A percentile compares a stretch with the other conserved stretches of the same genome.
phyloP scores from a whole-genome alignment of 2,329 filamentous ascomycete genomes.

The Reticulascus tulasneorum region DNA sequence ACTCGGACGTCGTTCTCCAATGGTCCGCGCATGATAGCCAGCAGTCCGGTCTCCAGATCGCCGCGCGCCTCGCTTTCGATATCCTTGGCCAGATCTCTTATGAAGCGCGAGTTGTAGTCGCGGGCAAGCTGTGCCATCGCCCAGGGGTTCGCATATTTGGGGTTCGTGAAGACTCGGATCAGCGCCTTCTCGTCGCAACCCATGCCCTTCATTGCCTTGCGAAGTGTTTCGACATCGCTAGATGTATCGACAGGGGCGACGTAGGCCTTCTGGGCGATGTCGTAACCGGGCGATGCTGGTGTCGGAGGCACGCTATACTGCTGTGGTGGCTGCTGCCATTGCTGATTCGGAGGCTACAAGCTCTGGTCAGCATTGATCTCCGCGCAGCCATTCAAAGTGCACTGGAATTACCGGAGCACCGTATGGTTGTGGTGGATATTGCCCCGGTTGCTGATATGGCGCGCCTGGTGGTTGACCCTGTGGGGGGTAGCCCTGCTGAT shows the following conservation, averaged over 20 bases:
- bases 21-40: conserved; percentile 26
- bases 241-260: conserved; percentile 23
- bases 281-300: conserved; percentile 24
- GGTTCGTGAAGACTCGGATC: conserved; percentile 22
- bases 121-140: conserved; percentile 24
- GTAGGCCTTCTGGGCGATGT: conserved; percentile 20
- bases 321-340: conserved; percentile 17
- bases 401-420: neutral
- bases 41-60: conserved; percentile 23
- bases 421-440: neutral
- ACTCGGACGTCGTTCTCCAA: conserved; percentile 26
- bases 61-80: conserved; percentile 29
- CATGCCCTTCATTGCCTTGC: conserved; percentile 31
- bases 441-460: too few relatives aligned
- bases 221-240: conserved; percentile 23
- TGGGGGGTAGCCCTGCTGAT: too few relatives aligned
- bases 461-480: too few relatives aligned
- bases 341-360: conserved; percentile 3
- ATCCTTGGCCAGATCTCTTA: conserved; percentile 27
- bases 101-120: conserved; percentile 29
- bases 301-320: conserved; percentile 15
- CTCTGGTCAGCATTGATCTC: too few relatives aligned
- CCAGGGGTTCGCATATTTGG: conserved; percentile 28
- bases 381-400: neutral
- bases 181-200: conserved; percentile 28